Evolutionary conservation across 1,284 basidiomycete species (phyloP).

Genomic region (Blastosporella zonata): DNA sequence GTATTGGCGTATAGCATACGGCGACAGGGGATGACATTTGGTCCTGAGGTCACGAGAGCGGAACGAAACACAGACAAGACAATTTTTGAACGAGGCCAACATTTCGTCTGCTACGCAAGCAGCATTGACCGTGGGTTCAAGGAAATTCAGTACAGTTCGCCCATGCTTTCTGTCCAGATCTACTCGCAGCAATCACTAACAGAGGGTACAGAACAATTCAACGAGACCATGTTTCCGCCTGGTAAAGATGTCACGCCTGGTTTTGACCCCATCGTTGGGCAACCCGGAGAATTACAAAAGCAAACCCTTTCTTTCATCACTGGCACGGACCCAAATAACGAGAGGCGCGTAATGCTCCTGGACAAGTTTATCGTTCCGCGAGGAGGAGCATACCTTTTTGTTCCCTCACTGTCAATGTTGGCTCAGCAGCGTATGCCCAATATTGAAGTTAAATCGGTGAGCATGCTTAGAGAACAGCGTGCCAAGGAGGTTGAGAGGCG

Average conservation of each 20-base stretch:
- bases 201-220: slow-evolving; percentile 10
- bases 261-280: slow-evolving; percentile 22
- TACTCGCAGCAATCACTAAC: background rate
- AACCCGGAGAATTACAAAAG: slow-evolving; percentile 17
- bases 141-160: slow-evolving; percentile 16
- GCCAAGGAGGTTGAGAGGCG: too few relatives aligned
- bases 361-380: slow-evolving; percentile 19
- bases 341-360: slow-evolving; percentile 18
- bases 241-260: slow-evolving; percentile 17
- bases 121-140: slow-evolving; percentile 20
- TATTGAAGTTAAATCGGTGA: too few relatives aligned
- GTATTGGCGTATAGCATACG: slow-evolving; percentile 8
- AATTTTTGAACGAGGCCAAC: slow-evolving; percentile 15
- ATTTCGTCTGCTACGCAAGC: slow-evolving; percentile 20
- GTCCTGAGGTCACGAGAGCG: background rate
- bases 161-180: background rate
- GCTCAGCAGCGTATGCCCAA: too few relatives aligned
- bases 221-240: slow-evolving; percentile 14
- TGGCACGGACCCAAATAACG: slow-evolving; percentile 14
- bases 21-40: slow-evolving; percentile 18
- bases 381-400: slow-evolving; percentile 27
- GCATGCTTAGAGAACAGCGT: too few relatives aligned
- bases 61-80: slow-evolving; percentile 7
- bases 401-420: slow-evolving; percentile 23
- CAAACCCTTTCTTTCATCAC: slow-evolving; percentile 15